Evolutionary conservation across 2,329 filamentous ascomycete species (phyloP).

Genomic region (Hymenoscyphus linearis): DNA sequence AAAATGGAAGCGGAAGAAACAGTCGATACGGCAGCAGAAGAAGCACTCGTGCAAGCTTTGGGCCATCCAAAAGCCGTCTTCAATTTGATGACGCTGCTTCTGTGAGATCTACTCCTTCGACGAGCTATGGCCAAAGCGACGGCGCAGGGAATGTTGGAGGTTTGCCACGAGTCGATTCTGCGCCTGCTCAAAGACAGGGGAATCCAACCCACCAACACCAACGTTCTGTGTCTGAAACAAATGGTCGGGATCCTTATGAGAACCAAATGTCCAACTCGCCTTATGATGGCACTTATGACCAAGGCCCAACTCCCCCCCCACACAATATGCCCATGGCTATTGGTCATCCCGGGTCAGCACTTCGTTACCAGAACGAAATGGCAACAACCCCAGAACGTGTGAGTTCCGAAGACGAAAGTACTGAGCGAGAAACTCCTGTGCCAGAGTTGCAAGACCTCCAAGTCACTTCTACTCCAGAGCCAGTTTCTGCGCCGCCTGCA

Average conservation of each 20-base stretch:
- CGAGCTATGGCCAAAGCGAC: constrained; percentile 24
- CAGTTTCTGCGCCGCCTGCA: constrained; percentile 71
- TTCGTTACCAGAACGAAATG: constrained; percentile 40
- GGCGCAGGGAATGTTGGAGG: constrained; percentile 14
- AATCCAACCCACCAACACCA: constrained; percentile 22
- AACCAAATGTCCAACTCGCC: constrained; percentile 13
- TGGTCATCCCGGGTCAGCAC: constrained; percentile 28
- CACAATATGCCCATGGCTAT: constrained; percentile 17
- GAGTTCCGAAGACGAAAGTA: constrained; percentile 52
- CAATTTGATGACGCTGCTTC: constrained; percentile 52
- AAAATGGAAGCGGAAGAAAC: constrained; percentile 34
- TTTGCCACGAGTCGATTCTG: constrained; percentile 44
- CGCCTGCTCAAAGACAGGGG: constrained; percentile 32
- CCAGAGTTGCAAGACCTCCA: constrained; percentile 52
- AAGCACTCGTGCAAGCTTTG: constrained; percentile 52
- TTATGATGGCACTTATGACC: constrained; percentile 27
- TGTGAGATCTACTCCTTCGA: constrained; percentile 47
- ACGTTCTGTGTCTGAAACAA: constrained; percentile 32
- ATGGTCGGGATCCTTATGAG: constrained; percentile 25
- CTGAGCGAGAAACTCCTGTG: constrained; percentile 36
- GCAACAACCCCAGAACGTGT: constrained; percentile 46
- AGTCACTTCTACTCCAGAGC: constrained; percentile 57
- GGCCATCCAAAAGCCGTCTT: constrained; percentile 44
- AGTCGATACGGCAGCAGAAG: constrained; percentile 53
- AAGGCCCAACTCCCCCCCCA: constrained; percentile 24